phyloP scores from a whole-genome alignment of 345 rosid genomes.

The Eucalyptus erythrocorys region DNA sequence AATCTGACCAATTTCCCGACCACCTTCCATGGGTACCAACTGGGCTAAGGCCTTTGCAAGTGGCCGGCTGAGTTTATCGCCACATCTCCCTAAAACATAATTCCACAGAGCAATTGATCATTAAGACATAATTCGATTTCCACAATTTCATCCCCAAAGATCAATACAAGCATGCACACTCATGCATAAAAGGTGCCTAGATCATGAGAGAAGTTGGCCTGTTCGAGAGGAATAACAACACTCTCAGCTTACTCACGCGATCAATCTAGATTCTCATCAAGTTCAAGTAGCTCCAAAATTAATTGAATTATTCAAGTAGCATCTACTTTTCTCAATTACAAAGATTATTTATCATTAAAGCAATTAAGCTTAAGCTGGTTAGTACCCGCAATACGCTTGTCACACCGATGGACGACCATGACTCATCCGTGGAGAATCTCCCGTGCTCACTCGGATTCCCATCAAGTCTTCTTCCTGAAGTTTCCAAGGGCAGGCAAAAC shows the following conservation, averaged over 20 bases:
- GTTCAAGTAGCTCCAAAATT: background rate
- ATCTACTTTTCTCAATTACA: background rate
- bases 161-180: background rate
- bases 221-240: background rate
- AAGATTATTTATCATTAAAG: too few species aligned
- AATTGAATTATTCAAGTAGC: background rate
- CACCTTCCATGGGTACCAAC: background rate
- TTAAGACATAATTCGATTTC: too few species aligned
- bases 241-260: background rate
- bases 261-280: background rate
- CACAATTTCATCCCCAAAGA: background rate
- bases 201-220: background rate
- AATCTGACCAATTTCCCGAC: background rate
- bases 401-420: too few species aligned
- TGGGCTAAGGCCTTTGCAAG: background rate
- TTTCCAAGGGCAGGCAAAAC: too few species aligned
- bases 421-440: too few species aligned
- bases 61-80: too few species aligned
- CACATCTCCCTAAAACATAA: too few species aligned
- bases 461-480: too few species aligned
- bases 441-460: too few species aligned
- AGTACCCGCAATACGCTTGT: conserved; percentile 40
- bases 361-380: background rate
- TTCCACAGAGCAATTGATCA: too few species aligned
- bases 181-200: background rate